phyloP scores from a whole-genome alignment of 768 basidiomycete genomes.

The Naganishia vishniacii region DNA sequence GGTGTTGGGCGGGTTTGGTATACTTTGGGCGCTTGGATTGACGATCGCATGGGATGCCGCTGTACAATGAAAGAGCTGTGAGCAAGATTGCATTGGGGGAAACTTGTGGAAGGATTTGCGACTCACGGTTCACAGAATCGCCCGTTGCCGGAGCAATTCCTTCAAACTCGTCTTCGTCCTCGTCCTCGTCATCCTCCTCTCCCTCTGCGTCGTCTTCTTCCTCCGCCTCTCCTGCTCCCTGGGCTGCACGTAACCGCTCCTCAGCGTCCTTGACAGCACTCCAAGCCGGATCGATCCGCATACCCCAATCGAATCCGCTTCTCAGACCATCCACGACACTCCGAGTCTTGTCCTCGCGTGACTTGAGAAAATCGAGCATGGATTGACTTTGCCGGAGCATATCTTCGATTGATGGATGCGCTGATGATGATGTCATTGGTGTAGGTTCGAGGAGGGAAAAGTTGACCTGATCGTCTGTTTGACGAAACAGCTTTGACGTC shows the following conservation, averaged over 20 bases:
- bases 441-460: slow-evolving; percentile 1
- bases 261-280: neutral
- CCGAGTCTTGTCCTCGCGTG: neutral
- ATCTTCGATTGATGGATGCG: neutral
- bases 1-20: neutral
- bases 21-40: too few relatives aligned
- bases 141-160: neutral
- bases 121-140: neutral
- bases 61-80: too few relatives aligned
- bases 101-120: neutral
- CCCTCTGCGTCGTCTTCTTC: slow-evolving; percentile 5
- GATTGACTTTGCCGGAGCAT: neutral
- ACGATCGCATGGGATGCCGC: too few relatives aligned
- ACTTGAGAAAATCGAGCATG: neutral
- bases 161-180: slow-evolving; percentile 10
- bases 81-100: too few relatives aligned
- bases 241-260: neutral
- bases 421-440: neutral
- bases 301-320: slow-evolving; percentile 3
- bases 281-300: slow-evolving; percentile 1
- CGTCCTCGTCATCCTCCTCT: neutral
- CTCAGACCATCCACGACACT: neutral
- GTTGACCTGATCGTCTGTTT: slow-evolving; percentile 13
- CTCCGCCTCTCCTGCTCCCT: neutral
- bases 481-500: neutral